phyloP scores from a whole-genome alignment of 2,329 filamentous ascomycete species.

The Colletotrichum filicis region DNA sequence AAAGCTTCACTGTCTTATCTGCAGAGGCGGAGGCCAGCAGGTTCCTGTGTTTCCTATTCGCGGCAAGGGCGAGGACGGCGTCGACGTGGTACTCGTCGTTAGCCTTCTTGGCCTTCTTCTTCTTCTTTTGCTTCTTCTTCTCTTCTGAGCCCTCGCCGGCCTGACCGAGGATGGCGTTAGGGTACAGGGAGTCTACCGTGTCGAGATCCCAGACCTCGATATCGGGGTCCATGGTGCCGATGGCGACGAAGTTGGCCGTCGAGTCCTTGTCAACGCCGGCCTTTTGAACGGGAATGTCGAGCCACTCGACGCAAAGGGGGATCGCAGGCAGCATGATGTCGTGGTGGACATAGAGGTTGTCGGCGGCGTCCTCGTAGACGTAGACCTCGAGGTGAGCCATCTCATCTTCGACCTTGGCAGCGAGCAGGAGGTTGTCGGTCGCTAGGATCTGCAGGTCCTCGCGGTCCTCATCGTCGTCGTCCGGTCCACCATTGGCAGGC shows the following conservation, averaged over 20 bases:
- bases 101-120: conserved; percentile 88
- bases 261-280: conserved; percentile 69
- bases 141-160: conserved; percentile 65
- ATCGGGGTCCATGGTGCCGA: conserved; percentile 97
- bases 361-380: conserved; percentile 93
- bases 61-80: conserved; percentile 88
- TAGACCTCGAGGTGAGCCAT: conserved; percentile 97
- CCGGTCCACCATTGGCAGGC: conserved; percentile 71
- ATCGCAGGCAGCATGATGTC: conserved; percentile 99
- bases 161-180: conserved; percentile 93
- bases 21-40: conserved; percentile 94
- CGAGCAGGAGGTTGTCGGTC: conserved; percentile 91
- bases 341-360: conserved; percentile 99
- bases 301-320: conserved; percentile 94
- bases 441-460: conserved; percentile 94
- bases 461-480: conserved; percentile 87
- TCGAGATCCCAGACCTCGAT: conserved; percentile 99
- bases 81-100: conserved; percentile 96
- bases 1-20: conserved; percentile 97
- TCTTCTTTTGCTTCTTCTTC: conserved; percentile 81
- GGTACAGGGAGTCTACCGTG: conserved; percentile 97
- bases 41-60: conserved; percentile 94
- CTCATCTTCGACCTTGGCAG: conserved; percentile 96
- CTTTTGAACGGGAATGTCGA: conserved; percentile 90
- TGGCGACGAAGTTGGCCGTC: conserved; percentile 89